Base-by-base conservation (phyloP, 2,329 filamentous ascomycete genomes). In the Stachybotrys chlorohalonatus region DNA sequence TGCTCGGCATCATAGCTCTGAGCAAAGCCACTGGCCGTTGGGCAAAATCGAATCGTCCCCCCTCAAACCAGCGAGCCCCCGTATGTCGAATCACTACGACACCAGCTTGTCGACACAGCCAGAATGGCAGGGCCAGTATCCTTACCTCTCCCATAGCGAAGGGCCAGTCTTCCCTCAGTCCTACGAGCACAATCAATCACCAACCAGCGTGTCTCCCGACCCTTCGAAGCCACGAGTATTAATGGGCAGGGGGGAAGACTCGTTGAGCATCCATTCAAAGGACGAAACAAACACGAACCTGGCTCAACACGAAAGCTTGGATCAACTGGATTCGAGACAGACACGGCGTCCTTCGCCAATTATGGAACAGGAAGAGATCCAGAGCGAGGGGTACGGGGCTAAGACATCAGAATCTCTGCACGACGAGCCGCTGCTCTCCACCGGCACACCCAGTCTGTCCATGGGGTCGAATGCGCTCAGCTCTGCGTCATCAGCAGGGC, bases 221-320 rank as follows among this genome's bases (percentile, higher is more conserved):
- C 46, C 9, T 16, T 24, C 46, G 9, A 59, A 61, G 31, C 42
- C 57, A 52, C 60, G 54, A 52, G 70, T 71, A 48, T 69, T 68
- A 42, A 65, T 68, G 56, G 68, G 66, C 55, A 66, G 64, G 51
- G 64, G 69, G 42, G 68, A 64, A 51, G 69, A 67, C 64, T 74
- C 79, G 32, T 76, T 90, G 50, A 83, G 83, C 32, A 75, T 90
- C 60, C 88, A 87, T 57, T 82, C 85, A 7, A 82, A 86, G 63
- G 78, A 86, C 80, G 63, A 68, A 60, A 53, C 63, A 39, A 63
- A 55, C 53, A 70, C 73, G 5, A 66, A 70, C 11, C 60, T 73
- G 42, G 64, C 58, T 55, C 70, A 71, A 49, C 70, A 67, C 39
- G 69, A 68, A 39, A 60, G 65, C 54, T 59, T 73, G 9, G 73